phyloP scores from a whole-genome alignment of 2,329 filamentous ascomycete species.

The Calonectria pauciramosa region DNA sequence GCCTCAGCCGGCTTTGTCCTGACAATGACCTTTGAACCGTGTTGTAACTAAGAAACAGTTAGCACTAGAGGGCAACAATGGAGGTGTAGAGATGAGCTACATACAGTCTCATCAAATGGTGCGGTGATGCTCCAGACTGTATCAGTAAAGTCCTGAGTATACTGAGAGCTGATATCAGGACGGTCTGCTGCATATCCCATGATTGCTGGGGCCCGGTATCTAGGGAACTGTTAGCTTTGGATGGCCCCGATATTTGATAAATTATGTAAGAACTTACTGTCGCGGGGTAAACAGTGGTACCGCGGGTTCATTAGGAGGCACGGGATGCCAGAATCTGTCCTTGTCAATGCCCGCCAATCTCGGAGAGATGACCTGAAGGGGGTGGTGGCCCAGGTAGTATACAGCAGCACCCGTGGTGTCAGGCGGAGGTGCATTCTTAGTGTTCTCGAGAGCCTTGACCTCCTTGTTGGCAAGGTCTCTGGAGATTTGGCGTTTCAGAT shows the following conservation, averaged over 20 bases:
- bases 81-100: not conserved
- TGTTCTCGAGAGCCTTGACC: not conserved
- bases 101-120: not conserved
- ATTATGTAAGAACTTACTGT: not conserved
- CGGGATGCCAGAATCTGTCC: not conserved
- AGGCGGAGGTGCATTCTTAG: not conserved
- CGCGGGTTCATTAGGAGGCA: not conserved
- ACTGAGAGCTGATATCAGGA: not conserved
- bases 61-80: not conserved
- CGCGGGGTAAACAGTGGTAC: not conserved
- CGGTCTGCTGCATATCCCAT: not conserved
- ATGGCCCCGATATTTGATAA: not conserved
- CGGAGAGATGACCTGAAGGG: not conserved
- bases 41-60: not conserved
- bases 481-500: not conserved
- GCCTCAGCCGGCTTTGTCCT: not conserved
- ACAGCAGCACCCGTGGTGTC: not conserved
- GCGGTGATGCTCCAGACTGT: not conserved
- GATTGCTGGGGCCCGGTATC: not conserved
- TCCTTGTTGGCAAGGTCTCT: not conserved
- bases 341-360: not conserved
- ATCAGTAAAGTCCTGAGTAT: not conserved
- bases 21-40: not conserved
- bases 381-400: not conserved
- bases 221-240: not conserved